Evolutionary conservation across 108 stramenopile species (phyloP), one percentile per base, ranked within the genome.

Genomic region (Mediolabrus comicus): DNA sequence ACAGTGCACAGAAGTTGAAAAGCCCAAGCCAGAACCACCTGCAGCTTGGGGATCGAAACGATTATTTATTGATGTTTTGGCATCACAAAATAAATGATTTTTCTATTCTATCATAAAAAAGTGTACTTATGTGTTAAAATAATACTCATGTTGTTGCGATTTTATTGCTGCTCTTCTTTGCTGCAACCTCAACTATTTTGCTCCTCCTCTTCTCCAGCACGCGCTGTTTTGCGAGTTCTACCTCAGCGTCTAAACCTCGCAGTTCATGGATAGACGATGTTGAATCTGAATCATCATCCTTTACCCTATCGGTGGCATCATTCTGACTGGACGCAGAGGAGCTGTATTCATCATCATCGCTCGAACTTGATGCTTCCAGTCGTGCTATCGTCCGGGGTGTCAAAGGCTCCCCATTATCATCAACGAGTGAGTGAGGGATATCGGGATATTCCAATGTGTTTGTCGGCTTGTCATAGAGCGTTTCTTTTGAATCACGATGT

Each of bases 21-120:
- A 24, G 31, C 59, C 57, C 7, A 49, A 24, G 31, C 59, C 57
- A 57, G 26, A 53, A n/a, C 34, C 71, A 29, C 27, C 56, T 35
- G 71, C 41, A 33, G 65, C 71, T 2, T 79, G 78, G 78, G 71
- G 78, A 24, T 51, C 53, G 51, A 71, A 55, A 63, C 27, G 71
- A 51, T 77, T 77, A 41, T 67, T 79, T 68, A 46, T 71, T 10
- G 78, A 79, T 72, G 78, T 79, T 49, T 17, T 49, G 19, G 46
- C 46, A 49, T 24, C 46, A 24, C 46, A 49, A 22, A 33, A 33
- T 3, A 49, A 49, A 49, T 49, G 22, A 49, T 14, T 22, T 22
- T 49, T 19, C 41, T 49, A 17, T 49, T 49, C 22, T 49, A 49
- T 49, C n/a, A 8, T n/a, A n/a, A n/a, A n/a, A 49, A 49, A 49